phyloP scores from a whole-genome alignment of 352 stramenopile genomes.

The Phytophthora tubulina region DNA sequence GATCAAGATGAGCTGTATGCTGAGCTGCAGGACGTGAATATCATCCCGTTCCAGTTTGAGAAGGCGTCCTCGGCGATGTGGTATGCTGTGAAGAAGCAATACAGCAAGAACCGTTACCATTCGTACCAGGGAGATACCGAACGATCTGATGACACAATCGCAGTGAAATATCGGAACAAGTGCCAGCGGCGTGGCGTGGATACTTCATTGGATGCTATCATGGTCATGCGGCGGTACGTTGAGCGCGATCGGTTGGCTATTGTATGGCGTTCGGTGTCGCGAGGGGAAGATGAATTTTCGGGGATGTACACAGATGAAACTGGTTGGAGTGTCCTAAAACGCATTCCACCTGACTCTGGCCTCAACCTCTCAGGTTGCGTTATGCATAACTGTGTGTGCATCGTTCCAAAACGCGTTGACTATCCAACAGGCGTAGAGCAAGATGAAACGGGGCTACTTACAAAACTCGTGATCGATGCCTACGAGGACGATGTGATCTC shows the following conservation, averaged over 20 bases:
- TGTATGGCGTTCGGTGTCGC: slow-evolving; percentile 59
- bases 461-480: slow-evolving; percentile 61
- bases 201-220: slow-evolving; percentile 46
- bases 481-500: slow-evolving; percentile 66
- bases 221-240: slow-evolving; percentile 62
- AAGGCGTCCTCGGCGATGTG: slow-evolving; percentile 41
- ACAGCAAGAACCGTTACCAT: slow-evolving; percentile 48
- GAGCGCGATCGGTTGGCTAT: slow-evolving; percentile 59
- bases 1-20: slow-evolving; percentile 48
- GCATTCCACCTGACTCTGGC: slow-evolving; percentile 39
- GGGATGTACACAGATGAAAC: slow-evolving; percentile 72
- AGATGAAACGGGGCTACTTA: slow-evolving; percentile 55
- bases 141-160: slow-evolving; percentile 47
- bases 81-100: slow-evolving; percentile 50
- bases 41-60: slow-evolving; percentile 54
- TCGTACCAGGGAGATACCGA: slow-evolving; percentile 32
- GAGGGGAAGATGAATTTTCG: slow-evolving; percentile 47
- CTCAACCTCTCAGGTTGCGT: slow-evolving; percentile 34
- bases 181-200: slow-evolving; percentile 34
- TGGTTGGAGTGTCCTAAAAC: slow-evolving; percentile 66
- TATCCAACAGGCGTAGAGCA: slow-evolving; percentile 14
- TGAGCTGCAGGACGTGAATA: slow-evolving; percentile 53
- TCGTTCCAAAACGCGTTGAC: slow-evolving; percentile 49
- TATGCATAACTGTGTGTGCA: slow-evolving; percentile 59
- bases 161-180: slow-evolving; percentile 50